Conservation (phyloP, 768 basidiomycete genomes). For the Boletus barrowsii region DNA sequence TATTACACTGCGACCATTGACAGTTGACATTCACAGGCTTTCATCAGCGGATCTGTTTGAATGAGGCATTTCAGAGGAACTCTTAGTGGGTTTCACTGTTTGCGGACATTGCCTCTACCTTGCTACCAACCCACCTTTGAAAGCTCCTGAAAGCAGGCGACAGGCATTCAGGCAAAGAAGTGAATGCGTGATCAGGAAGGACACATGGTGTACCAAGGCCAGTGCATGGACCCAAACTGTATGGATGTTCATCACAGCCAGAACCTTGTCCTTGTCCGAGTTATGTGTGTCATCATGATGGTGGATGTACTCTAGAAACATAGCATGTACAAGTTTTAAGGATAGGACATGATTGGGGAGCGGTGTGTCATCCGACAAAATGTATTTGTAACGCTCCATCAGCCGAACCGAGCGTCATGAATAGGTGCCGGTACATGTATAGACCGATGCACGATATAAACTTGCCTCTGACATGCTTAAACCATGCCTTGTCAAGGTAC, state of each 20-base stretch:
- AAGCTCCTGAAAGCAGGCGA: conserved; percentile 17
- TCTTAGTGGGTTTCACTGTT: too few species aligned
- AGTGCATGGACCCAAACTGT: conserved; percentile 11
- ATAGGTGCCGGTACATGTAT: conserved; percentile 43
- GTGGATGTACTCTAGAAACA: conserved; percentile 5
- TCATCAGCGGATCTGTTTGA: background rate
- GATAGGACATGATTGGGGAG: conserved; percentile 44
- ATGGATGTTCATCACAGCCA: conserved; percentile 5
- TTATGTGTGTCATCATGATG: too few species aligned
- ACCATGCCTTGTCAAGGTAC: conserved; percentile 48
- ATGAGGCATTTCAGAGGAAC: background rate
- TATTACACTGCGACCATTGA: background rate
- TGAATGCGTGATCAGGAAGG: background rate
- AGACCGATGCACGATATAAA: conserved; percentile 40
- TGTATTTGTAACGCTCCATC: too few species aligned
- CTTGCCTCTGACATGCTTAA: conserved; percentile 37
- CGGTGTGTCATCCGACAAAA: conserved; percentile 31
- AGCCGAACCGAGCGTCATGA: conserved; percentile 41
- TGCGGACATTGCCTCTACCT: too few species aligned
- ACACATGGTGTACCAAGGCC: conserved; percentile 31
- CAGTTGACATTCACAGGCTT: background rate
- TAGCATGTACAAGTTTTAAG: conserved; percentile 36
- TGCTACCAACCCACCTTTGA: too few species aligned
- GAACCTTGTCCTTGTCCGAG: background rate
- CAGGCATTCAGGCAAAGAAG: conserved; percentile 29